Evolutionary conservation across 2,329 filamentous ascomycete species (phyloP), one percentile per base, ranked within the genome.

Genomic region (Fusarium papillatum): DNA sequence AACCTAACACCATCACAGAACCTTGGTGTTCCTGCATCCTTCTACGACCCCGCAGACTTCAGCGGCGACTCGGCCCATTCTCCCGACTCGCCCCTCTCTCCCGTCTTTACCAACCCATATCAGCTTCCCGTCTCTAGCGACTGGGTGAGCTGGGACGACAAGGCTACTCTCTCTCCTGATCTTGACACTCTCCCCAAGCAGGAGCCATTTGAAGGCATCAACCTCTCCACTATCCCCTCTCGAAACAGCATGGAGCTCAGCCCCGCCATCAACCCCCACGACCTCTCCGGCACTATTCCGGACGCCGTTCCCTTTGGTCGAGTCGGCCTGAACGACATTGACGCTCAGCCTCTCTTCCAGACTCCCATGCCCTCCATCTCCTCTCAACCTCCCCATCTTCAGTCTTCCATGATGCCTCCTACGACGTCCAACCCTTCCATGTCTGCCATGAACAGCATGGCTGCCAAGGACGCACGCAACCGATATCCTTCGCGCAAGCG

Each of bases 401-500:
- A 77, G 50, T 74, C 46, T 65, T 74, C 46, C 63, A 75, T 79
- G 66, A 80, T 80, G 76, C 66, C 71, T 19, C 65, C 74, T 29
- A 36, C 68, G 8, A 24, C 53, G 31, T 66, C 76, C 34, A 76
- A 77, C 63, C 66, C 75, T 38, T 75, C 76, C 36, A 79, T 78
- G 73, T 64, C 77, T 6, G 66, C 70, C 9, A 59, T 71, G 10
- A 53, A 65, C 66, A 72, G 55, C 46, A 66, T 70, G 39, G 66
- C 63, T 61, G 66, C 71, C 60, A 79, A 79, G 64, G 78, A 80
- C 46, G 68, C 77, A 31, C 66, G 66, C 43, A 71, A 67, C 66
- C 72, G 78, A 70, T 80, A 80, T 63, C 78, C 78, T 71, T 80
- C 78, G 24, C 79, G 81, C 46, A 82, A 82, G 74, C 81, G 81